These are phyloP conservation scores for Ogataea paradorogensis DNA, from an alignment of 805 yeast species.

Conservation along the genomic window DNA sequence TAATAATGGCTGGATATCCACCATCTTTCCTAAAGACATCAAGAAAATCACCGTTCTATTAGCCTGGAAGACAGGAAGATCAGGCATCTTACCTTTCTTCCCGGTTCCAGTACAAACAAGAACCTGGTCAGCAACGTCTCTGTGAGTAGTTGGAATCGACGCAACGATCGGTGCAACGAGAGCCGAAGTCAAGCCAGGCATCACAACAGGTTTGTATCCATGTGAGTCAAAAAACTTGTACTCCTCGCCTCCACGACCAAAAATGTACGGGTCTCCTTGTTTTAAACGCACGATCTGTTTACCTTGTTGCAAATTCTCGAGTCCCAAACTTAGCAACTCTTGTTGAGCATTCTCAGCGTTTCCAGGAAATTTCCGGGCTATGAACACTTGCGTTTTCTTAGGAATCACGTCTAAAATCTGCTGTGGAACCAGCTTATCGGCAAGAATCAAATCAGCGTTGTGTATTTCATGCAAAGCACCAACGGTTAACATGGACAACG, in stretches of 20 bases:
- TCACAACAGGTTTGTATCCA: constrained; percentile 69
- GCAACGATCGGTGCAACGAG: constrained; percentile 83
- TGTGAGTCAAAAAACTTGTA: constrained; percentile 60
- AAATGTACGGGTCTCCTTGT: constrained; percentile 96
- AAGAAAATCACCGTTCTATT: constrained; percentile 81
- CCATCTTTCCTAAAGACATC: constrained; percentile 83
- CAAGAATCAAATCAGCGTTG: constrained; percentile 77
- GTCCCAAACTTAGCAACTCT: constrained; percentile 72
- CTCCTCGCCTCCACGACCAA: constrained; percentile 97
- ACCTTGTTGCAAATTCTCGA: constrained; percentile 62
- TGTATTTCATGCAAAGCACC: constrained; percentile 82
- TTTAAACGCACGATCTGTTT: constrained; percentile 81
- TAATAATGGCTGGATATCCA: constrained; percentile 49
- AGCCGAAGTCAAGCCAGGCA: constrained; percentile 90
- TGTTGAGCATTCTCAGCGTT: constrained; percentile 93
- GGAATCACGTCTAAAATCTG: constrained; percentile 85
- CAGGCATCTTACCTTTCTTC: constrained; percentile 77
- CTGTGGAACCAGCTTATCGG: constrained; percentile 91
- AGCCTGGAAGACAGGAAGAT: constrained; percentile 66
- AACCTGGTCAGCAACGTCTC: constrained; percentile 90
- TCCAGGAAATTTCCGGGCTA: constrained; percentile 94
- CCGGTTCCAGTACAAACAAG: constrained; percentile 95
- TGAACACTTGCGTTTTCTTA: constrained; percentile 64
- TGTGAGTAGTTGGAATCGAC: constrained; percentile 84
- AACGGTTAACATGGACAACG: constrained; percentile 72